A percentile compares a stretch with the other conserved stretches of the same genome.
Evolutionary conservation across 768 basidiomycete genomes (phyloP).

Genomic region (Boletus rubescentipes): DNA sequence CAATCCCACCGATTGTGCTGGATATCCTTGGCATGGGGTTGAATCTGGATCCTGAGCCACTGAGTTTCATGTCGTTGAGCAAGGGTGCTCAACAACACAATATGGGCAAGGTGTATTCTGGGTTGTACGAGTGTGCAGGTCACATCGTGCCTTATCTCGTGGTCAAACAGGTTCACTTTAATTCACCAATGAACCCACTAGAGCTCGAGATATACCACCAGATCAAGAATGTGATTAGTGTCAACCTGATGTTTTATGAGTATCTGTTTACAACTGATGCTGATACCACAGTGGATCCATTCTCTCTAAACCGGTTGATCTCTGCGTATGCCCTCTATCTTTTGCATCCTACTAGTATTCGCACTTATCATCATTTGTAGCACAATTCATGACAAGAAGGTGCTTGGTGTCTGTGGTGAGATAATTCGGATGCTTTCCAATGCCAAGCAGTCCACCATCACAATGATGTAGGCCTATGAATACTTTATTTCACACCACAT

Average conservation of each 20-base stretch:
- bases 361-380: conserved; percentile 39
- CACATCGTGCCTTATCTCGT: conserved; percentile 96
- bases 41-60: conserved; percentile 89
- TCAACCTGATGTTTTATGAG: conserved; percentile 98
- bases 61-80: conserved; percentile 91
- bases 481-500: conserved; percentile 99
- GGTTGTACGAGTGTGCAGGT: conserved; percentile 88
- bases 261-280: conserved; percentile 93
- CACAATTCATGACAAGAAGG: conserved; percentile 96
- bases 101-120: conserved; percentile 97
- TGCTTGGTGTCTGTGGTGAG: conserved; percentile 94
- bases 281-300: conserved; percentile 89
- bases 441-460: conserved; percentile 90
- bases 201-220: conserved; percentile 99
- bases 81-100: conserved; percentile 97
- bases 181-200: conserved; percentile 92
- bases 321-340: conserved; percentile 60
- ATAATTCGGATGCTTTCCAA: conserved; percentile 91
- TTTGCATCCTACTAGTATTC: not conserved
- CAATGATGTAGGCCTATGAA: conserved; percentile 99
- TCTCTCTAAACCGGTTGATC: conserved; percentile 86
- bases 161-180: conserved; percentile 87
- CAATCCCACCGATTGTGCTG: no score
- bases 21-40: conserved; percentile 95
- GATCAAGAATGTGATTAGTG: conserved; percentile 99